Conservation (phyloP, 2,329 filamentous ascomycete species). For the Fusarium mexicanum region DNA sequence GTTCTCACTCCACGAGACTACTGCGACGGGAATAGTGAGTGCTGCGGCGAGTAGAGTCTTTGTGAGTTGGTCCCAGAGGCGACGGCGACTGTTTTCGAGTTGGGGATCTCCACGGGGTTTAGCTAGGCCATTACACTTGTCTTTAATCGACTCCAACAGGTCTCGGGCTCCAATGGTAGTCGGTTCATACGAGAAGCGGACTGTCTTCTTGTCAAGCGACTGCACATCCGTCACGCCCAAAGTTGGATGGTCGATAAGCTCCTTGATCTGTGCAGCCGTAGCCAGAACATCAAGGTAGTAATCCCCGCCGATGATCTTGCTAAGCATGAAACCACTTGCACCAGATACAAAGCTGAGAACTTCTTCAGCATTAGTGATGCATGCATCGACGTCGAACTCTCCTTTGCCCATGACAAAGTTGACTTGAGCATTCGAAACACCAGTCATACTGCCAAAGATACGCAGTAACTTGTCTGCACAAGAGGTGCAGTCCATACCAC, state of each 20-base stretch:
- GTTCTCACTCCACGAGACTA: conserved; percentile 46
- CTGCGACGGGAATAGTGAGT: conserved; percentile 48
- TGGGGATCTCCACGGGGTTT: conserved; percentile 47
- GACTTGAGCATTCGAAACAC: conserved; percentile 47
- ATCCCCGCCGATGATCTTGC: background rate
- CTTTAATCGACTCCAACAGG: conserved; percentile 35
- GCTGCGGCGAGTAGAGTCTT: conserved; percentile 46
- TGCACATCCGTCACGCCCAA: background rate
- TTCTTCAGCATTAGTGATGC: conserved; percentile 39
- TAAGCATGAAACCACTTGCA: conserved; percentile 46
- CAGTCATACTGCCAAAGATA: conserved; percentile 39
- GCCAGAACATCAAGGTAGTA: background rate
- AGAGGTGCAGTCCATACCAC: conserved; percentile 51
- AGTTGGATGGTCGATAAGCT: background rate
- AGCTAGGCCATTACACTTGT: conserved; percentile 40
- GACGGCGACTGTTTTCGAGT: conserved; percentile 43
- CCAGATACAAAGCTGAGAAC: background rate
- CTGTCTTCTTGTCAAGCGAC: conserved; percentile 43
- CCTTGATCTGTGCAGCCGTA: background rate
- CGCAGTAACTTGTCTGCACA: conserved; percentile 49
- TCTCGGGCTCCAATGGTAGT: conserved; percentile 46
- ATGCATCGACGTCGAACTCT: conserved; percentile 46
- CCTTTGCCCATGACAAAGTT: conserved; percentile 52
- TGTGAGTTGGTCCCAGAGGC: conserved; percentile 46
- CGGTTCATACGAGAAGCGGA: conserved; percentile 50